Evolutionary conservation across 1,284 basidiomycete species (phyloP).

Genomic region (Apiotrichum sp.): DNA sequence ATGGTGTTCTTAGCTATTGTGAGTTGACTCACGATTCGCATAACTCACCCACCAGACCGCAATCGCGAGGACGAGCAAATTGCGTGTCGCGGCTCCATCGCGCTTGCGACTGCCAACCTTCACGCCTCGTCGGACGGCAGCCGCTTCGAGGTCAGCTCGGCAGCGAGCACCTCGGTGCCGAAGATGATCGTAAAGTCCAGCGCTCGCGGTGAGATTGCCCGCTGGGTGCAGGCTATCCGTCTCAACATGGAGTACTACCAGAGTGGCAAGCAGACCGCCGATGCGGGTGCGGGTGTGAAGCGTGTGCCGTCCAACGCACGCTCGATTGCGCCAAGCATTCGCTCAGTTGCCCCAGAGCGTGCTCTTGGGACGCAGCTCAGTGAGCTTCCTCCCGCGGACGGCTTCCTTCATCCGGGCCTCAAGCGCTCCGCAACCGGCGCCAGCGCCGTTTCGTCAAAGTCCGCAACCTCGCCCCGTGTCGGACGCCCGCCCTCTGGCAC

Average conservation of each 20-base stretch:
- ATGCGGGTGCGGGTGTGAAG: background rate
- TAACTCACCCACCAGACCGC: constrained; percentile 50
- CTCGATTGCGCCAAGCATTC: background rate
- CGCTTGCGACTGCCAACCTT: constrained; percentile 72
- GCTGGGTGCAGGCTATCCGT: constrained; percentile 74
- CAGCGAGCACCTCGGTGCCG: constrained; percentile 45
- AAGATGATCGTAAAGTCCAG: constrained; percentile 90
- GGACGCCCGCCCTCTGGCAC: background rate
- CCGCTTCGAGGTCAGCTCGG: constrained; percentile 74
- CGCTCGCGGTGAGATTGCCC: constrained; percentile 77
- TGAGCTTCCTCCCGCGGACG: constrained; percentile 28
- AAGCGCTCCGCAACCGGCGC: constrained; percentile 49
- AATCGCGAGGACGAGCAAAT: constrained; percentile 87
- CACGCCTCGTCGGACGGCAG: constrained; percentile 51
- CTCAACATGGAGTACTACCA: constrained; percentile 64
- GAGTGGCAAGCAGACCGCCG: constrained; percentile 13
- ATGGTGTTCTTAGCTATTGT: constrained; percentile 71
- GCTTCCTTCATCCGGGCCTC: constrained; percentile 36
- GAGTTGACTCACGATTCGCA: background rate
- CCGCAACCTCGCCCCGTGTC: background rate
- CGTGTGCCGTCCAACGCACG: background rate
- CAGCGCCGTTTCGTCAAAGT: constrained; percentile 32
- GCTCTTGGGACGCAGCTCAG: constrained; percentile 15
- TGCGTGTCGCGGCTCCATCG: constrained; percentile 79
- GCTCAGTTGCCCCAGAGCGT: constrained; percentile 33